Evolutionary conservation across 179 eudicot species (phyloP).

Genomic region (Gypsophila paniculata): DNA sequence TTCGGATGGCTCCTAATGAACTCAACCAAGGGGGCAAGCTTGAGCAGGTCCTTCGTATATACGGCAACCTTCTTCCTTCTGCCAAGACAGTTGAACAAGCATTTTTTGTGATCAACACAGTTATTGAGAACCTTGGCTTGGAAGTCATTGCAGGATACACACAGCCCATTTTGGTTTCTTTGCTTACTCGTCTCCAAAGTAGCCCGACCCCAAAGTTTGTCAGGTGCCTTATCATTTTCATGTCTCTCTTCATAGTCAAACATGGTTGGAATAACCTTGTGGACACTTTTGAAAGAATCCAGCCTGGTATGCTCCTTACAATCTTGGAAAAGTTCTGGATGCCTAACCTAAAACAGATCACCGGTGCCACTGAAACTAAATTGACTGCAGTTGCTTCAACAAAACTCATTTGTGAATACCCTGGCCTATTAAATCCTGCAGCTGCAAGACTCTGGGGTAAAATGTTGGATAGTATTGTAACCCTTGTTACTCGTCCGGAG

Average conservation of each 20-base stretch:
- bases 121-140: conserved; percentile 71
- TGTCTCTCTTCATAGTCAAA: conserved; percentile 81
- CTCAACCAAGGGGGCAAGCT: conserved; percentile 67
- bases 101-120: conserved; percentile 84
- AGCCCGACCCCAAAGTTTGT: conserved; percentile 59
- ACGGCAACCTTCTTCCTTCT: conserved; percentile 55
- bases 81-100: conserved; percentile 84
- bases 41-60: conserved; percentile 61
- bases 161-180: conserved; percentile 48
- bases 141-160: conserved; percentile 58
- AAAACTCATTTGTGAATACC: conserved; percentile 72
- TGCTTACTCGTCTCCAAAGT: conserved; percentile 63
- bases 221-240: conserved; percentile 63
- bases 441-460: conserved; percentile 65
- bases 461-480: conserved; percentile 83
- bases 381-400: conserved; percentile 82
- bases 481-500: conserved; percentile 79
- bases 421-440: conserved; percentile 49
- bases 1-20: conserved; percentile 75
- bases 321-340: conserved; percentile 84
- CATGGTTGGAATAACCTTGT: conserved; percentile 71
- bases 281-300: conserved; percentile 56
- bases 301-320: conserved; percentile 50
- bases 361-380: conserved; percentile 74
- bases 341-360: conserved; percentile 72